Evolutionary conservation across 2,329 filamentous ascomycete species (phyloP).

Genomic region (Emericellopsis atlantica): DNA sequence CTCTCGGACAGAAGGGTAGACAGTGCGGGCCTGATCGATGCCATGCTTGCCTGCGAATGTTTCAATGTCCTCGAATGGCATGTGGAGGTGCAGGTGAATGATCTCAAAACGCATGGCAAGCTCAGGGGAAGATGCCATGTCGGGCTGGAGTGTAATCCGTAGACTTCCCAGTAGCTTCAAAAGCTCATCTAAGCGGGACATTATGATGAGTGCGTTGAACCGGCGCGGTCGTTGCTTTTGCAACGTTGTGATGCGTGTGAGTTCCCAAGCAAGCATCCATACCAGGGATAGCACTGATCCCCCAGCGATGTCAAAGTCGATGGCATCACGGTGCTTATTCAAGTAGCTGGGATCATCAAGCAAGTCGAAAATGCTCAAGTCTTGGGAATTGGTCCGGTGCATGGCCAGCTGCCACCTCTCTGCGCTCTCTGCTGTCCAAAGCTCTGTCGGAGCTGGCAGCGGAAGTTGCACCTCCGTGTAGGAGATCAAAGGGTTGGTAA

Average conservation of each 20-base stretch:
- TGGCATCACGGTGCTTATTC: neutral
- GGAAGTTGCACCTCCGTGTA: conserved; percentile 16
- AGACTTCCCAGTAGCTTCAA: conserved; percentile 12
- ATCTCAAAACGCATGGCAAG: conserved; percentile 18
- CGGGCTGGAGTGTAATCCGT: too few relatives aligned
- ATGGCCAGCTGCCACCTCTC: conserved; percentile 12
- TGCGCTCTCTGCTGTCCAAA: conserved; percentile 12
- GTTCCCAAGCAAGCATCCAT: conserved; percentile 17
- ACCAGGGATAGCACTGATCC: conserved; percentile 7
- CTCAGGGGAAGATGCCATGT: conserved; percentile 12
- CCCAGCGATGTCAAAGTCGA: conserved; percentile 3
- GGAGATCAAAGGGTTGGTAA: conserved; percentile 15
- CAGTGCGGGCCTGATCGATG: conserved; percentile 20
- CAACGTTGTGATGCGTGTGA: conserved; percentile 13
- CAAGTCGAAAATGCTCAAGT: conserved; percentile 6
- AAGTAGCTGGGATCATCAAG: conserved; percentile 7
- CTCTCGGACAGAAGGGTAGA: conserved; percentile 17
- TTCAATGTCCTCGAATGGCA: conserved; percentile 27
- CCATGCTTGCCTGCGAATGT: conserved; percentile 28
- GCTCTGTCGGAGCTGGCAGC: conserved; percentile 8
- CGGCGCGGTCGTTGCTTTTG: conserved; percentile 9
- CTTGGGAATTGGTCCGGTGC: neutral
- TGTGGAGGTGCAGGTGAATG: conserved; percentile 20
- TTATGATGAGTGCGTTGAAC: conserved; percentile 14
- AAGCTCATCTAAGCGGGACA: conserved; percentile 14